Evolutionary conservation across 148 eudicot genomes (phyloP), one percentile per base, ranked within the genome.

Genomic region (Polygonum maritimum): DNA sequence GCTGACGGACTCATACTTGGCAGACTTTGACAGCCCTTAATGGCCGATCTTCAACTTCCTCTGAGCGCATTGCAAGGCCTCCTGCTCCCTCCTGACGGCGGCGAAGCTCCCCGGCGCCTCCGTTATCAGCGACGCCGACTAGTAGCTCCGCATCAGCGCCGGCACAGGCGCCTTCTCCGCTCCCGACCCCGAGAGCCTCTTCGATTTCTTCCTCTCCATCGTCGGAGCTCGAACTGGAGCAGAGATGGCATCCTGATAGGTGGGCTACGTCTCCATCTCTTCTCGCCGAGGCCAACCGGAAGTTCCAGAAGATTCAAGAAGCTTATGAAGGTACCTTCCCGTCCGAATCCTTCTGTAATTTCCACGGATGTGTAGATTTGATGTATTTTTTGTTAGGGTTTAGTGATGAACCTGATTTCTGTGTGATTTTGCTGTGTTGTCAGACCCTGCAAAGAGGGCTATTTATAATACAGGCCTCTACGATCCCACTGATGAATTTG

Each of bases 221-320:
- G 73, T 79, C 21, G 67, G 77, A 11, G 19, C 55, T n/a, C n/a
- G n/a, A n/a, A 36, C 7, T 48, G 31, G 36, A 79, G 80, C 87
- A 94, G 98, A 84, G 87, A 88, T 94, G 98, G 97, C 98, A 94
- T 82, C 97, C 97, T 31, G 97, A 94, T 74, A 91, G 86, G 73
- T 91, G 95, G 91, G 82, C 82, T 38, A 83, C 73, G 19, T 80
- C 52, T 18, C 95, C 98, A 0, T 76, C 84, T 19, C 78, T 80
- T 26, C 78, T 85, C 0, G 89, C 86, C 7, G 89, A 88, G 79
- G 95, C 98, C 1, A 91, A 94, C n/a, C 82, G 62, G 18, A 94
- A 83, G 58, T 94, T 94, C 75, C 98, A 94, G 79, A 89, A 83
- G 39, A 92, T 94, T 80, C 98, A 94, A 78, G 93, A 92, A 75